Evolutionary conservation across 805 yeast genomes (phyloP), one percentile per base, ranked within the genome.

Genomic region (Pichia pseudocactophila): DNA sequence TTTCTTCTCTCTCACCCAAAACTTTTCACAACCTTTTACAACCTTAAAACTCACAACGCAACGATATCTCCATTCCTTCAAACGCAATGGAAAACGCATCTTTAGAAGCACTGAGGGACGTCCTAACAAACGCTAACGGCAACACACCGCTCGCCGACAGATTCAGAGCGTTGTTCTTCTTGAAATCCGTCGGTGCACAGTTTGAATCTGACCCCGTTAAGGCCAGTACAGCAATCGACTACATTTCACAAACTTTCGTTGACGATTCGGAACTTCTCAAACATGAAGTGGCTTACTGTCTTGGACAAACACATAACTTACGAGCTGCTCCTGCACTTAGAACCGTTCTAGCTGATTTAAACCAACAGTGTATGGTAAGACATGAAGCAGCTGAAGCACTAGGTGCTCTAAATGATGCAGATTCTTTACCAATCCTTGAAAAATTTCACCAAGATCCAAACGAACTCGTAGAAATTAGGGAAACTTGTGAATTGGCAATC

Each of bases 351-450:
- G 64, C 66, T 38, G 79, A 81, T 60, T 56, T 59, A 19, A 51
- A 68, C 13, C 97, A 90, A 68, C 92, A 84, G 59, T 71, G 84
- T 47, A 92, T 92, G 97, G 99, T 92, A 30, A 82, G 99, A 63
- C 99, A 92, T 63, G 99, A 92, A 64, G 98, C 98, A 15, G 98
- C 98, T 7, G 99, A 92, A 65, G 98, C 97, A 34, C 71, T 92
- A 42, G 99, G 98, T 48, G 98, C 98, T 35, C 70, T 92, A 40
- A 95, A 95, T 37, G 95, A 88, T 62, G 62, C 65, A 33, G 81
- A 75, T 6, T 82, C 95, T 12, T 62, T 92, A 43, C 74, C 69
- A 1, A 59, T 88, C 37, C 73, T 92, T 52, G 65, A 74, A 48
- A 66, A 78, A 41, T 87, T 80, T 62, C 70, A 64, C 53, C 73